phyloP scores from a whole-genome alignment of 83 land plant species.

The Diphasiastrum complanatum region DNA sequence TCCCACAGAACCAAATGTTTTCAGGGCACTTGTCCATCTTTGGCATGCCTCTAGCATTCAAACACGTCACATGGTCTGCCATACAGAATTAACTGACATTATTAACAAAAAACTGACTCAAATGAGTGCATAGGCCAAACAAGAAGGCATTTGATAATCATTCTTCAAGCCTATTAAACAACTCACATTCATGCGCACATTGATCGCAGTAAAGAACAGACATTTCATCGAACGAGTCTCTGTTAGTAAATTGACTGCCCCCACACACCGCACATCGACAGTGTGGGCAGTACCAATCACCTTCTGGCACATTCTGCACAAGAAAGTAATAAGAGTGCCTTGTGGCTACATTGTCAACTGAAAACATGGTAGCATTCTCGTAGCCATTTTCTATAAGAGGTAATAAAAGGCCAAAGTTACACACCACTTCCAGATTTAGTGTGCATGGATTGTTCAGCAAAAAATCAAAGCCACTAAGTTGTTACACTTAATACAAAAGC shows the following conservation, averaged over 20 bases:
- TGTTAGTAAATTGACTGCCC: constrained; percentile 23
- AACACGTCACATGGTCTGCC: constrained; percentile 67
- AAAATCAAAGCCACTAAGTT: too few relatives aligned
- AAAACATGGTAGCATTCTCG: too few relatives aligned
- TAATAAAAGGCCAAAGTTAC: too few relatives aligned
- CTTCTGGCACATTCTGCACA: constrained; percentile 55
- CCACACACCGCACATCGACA: constrained; percentile 76
- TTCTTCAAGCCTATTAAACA: not conserved
- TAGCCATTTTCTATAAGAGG: too few relatives aligned
- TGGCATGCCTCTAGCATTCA: constrained; percentile 24
- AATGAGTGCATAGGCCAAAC: not conserved
- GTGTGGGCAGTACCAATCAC: constrained; percentile 82
- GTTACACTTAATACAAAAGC: too few relatives aligned
- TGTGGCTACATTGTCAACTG: too few relatives aligned
- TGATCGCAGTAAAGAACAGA: constrained; percentile 51
- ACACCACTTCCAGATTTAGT: too few relatives aligned
- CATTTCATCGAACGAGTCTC: constrained; percentile 17
- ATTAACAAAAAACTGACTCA: not conserved
- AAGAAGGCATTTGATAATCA: not conserved
- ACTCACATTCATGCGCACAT: constrained; percentile 75
- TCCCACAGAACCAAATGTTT: constrained; percentile 63
- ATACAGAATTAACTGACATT: constrained; percentile 7
- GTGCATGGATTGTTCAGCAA: too few relatives aligned
- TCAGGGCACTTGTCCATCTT: constrained; percentile 23
- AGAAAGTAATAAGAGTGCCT: too few relatives aligned